Evolutionary conservation across 441 rosid genomes (phyloP), one percentile per base, ranked within the genome.

Genomic region (Gossypium trilobum): DNA sequence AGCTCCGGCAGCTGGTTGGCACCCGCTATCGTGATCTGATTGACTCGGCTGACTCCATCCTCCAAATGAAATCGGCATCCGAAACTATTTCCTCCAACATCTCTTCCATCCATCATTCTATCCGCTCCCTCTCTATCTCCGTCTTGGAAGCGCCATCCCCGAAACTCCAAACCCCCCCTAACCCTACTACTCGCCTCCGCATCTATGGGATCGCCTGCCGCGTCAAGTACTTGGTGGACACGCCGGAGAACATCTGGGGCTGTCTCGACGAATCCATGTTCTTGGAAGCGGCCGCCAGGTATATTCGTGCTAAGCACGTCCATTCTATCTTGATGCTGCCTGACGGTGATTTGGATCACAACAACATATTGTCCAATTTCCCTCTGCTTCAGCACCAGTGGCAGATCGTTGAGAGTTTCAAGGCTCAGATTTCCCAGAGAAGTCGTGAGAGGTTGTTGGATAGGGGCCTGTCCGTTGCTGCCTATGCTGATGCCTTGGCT

Each of bases 241-340:
- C 98, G 5, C 97, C 98, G 11, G 99, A 95, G 86, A 95, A 92
- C 70, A 95, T 92, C 23, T 92, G 99, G 99, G 98, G 98, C 2
- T 92, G 97, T 83, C 87, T 95, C 50, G 99, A 95, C 42, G 99
- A 92, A 77, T 94, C 87, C 6, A 91, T 91, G 95, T 90, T 93
- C 75, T 76, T 93, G 27, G 97, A 93, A 71, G 92, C 97, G 22
- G 96, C 97, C 0, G 87, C 86, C 23, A 81, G 98, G 82, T 93
- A 90, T 75, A 78, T 85, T 70, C 96, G 97, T 72, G 97, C 97
- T 54, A 89, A 89, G 85, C 93, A 90, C 74, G 98, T 93, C 48
- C 96, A 93, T 71, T 76, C 71, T 68, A 83, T 80, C 62, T 73
- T 86, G 73, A 73, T 81, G 5, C 36, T 71, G 51, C 79, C 72